Conservation (phyloP, 225 moss, liverwort and hornwort genomes). For the Physcomitrellopsis africana region DNA sequence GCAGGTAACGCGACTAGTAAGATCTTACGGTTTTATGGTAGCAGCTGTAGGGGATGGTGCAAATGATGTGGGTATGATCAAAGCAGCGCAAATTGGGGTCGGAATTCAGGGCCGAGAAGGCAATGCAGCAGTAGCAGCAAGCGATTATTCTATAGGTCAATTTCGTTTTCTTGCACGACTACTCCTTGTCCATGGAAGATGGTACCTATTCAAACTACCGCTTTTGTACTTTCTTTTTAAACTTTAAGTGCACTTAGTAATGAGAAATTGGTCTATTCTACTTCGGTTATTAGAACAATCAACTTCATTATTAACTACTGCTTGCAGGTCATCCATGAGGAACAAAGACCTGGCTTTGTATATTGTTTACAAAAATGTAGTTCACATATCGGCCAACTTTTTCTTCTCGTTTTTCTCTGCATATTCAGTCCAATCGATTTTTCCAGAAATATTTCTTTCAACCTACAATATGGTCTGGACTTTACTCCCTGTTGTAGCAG, state of each 20-base stretch:
- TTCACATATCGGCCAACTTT: conserved; percentile 63
- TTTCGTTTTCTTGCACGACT: conserved; percentile 83
- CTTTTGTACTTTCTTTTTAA: not conserved
- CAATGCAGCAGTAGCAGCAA: conserved; percentile 77
- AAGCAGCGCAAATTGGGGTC: conserved; percentile 87
- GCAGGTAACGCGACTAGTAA: conserved; percentile 74
- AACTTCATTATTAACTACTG: not conserved
- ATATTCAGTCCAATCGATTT: conserved; percentile 76
- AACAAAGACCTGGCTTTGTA: conserved; percentile 84
- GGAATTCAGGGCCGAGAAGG: conserved; percentile 91
- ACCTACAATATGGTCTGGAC: conserved; percentile 87
- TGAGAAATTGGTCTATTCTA: not conserved
- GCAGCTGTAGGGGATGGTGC: conserved; percentile 86
- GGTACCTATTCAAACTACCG: conserved; percentile 37
- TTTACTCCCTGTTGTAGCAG: conserved; percentile 52
- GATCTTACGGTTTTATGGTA: conserved; percentile 66
- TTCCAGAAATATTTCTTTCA: conserved; percentile 61
- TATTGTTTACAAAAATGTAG: conserved; percentile 81
- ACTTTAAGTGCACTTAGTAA: not conserved
- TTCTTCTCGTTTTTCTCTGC: conserved; percentile 75
- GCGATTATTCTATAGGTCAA: conserved; percentile 86
- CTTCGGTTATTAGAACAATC: not conserved
- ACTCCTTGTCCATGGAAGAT: conserved; percentile 87
- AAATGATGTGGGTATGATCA: conserved; percentile 96
- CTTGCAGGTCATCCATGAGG: conserved; percentile 77